phyloP scores from a whole-genome alignment of 179 eudicot species.

The Carnegiea gigantea region DNA sequence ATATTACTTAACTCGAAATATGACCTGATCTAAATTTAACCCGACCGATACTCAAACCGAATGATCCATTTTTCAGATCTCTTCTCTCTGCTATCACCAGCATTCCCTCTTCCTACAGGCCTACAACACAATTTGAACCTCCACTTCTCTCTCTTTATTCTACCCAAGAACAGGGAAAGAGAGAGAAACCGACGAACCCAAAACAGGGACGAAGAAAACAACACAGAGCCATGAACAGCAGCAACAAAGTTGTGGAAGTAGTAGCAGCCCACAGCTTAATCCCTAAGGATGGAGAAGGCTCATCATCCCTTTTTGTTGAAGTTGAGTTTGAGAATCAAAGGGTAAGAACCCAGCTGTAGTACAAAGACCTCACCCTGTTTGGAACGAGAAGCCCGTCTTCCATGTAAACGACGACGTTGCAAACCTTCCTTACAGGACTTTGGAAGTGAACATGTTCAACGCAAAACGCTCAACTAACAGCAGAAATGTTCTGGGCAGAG shows the following conservation, averaged over 20 bases:
- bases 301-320: slow-evolving; percentile 84
- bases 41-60: no score
- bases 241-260: slow-evolving; percentile 70
- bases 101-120: background rate
- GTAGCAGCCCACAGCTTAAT: slow-evolving; percentile 84
- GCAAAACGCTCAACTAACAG: slow-evolving; percentile 65
- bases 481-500: slow-evolving; percentile 74
- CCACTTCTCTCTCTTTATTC: background rate
- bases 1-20: no score
- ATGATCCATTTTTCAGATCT: no score
- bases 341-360: slow-evolving; percentile 58
- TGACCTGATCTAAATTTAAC: no score
- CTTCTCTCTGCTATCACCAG: slow-evolving; percentile 10
- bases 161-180: slow-evolving; percentile 1
- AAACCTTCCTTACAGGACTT: slow-evolving; percentile 62
- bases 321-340: slow-evolving; percentile 73
- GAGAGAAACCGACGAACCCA: background rate
- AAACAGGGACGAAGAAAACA: background rate
- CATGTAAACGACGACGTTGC: slow-evolving; percentile 54
- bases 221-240: background rate
- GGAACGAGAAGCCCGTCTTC: slow-evolving; percentile 86
- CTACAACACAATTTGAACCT: background rate
- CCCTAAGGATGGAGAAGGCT: slow-evolving; percentile 95
- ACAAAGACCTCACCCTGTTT: slow-evolving; percentile 70
- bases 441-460: slow-evolving; percentile 72